These are phyloP conservation scores for Daldinia decipiens DNA, from an alignment of 495 filamentous ascomycete species.

Conservation along the genomic window DNA sequence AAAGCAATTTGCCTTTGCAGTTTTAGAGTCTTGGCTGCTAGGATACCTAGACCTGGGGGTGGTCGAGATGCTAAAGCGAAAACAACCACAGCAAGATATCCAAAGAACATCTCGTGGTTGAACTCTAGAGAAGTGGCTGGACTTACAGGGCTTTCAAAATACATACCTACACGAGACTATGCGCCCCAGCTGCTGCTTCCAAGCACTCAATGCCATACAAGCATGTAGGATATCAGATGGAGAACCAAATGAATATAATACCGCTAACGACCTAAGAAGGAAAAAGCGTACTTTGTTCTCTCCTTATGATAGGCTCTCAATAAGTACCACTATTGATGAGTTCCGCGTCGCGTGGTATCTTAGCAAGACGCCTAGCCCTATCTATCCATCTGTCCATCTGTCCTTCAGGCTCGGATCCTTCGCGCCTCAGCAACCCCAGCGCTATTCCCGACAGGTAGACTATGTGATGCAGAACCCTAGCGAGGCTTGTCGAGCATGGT, in stretches of 20 bases:
- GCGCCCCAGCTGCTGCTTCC: not conserved
- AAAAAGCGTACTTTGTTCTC: not conserved
- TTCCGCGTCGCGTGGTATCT: not conserved
- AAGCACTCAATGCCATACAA: not conserved
- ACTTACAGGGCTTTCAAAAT: not conserved
- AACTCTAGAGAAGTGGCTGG: not conserved
- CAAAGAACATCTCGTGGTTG: not conserved
- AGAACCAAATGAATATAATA: too few relatives aligned
- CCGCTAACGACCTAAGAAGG: not conserved
- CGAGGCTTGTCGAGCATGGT: not conserved
- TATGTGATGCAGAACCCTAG: constrained; percentile 10
- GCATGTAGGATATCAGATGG: too few relatives aligned
- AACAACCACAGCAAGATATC: not conserved
- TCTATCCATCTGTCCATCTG: not conserved
- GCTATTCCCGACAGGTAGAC: constrained; percentile 9
- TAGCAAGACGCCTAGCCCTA: not conserved
- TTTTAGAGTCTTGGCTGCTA: not conserved
- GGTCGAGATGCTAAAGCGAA: not conserved
- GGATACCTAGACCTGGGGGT: not conserved
- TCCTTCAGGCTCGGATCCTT: constrained; percentile 20
- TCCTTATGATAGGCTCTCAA: too few relatives aligned
- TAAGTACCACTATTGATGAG: not conserved
- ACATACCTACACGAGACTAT: not conserved
- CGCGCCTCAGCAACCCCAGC: constrained; percentile 21
- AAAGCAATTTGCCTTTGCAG: not conserved